These are phyloP conservation scores for Papilionanthe hybrid DNA, from an alignment of 116 monocot species.

Conservation along the genomic window DNA sequence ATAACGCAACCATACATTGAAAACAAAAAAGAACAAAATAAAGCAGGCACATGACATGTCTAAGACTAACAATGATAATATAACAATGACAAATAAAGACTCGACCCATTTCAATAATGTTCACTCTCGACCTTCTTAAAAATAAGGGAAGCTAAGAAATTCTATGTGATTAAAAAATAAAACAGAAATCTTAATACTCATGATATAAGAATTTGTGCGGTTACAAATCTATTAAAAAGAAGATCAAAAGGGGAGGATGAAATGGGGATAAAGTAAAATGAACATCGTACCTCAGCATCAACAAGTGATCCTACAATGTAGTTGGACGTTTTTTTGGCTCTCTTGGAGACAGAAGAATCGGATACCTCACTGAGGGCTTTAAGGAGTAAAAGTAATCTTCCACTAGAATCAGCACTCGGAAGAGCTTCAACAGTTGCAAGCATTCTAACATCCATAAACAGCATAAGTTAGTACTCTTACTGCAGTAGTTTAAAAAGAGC, in stretches of 20 bases:
- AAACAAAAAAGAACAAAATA: too few species aligned
- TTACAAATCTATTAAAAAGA: not conserved
- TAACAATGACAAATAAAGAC: too few species aligned
- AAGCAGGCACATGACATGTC: too few species aligned
- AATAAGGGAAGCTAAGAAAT: not conserved
- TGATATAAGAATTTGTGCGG: not conserved
- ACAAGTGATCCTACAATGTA: conserved; percentile 60
- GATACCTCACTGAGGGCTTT: conserved; percentile 36
- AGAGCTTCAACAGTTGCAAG: conserved; percentile 54
- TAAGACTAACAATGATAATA: too few species aligned
- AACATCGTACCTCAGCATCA: conserved; percentile 65
- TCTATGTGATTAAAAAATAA: not conserved
- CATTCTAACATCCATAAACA: conserved; percentile 33
- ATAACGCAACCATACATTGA: too few species aligned
- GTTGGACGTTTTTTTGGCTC: conserved; percentile 41
- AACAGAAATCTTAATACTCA: not conserved
- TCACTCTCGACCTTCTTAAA: not conserved
- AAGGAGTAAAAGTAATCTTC: conserved; percentile 61
- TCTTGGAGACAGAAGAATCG: conserved; percentile 46
- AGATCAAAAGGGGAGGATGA: not conserved
- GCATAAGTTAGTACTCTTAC: not conserved
- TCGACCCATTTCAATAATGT: too few species aligned
- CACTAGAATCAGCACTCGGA: conserved; percentile 41
- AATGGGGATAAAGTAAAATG: not conserved
- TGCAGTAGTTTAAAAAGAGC: not conserved